These are phyloP conservation scores for Limonium bicolor DNA, from an alignment of 148 eudicot species.

Conservation along the genomic window DNA sequence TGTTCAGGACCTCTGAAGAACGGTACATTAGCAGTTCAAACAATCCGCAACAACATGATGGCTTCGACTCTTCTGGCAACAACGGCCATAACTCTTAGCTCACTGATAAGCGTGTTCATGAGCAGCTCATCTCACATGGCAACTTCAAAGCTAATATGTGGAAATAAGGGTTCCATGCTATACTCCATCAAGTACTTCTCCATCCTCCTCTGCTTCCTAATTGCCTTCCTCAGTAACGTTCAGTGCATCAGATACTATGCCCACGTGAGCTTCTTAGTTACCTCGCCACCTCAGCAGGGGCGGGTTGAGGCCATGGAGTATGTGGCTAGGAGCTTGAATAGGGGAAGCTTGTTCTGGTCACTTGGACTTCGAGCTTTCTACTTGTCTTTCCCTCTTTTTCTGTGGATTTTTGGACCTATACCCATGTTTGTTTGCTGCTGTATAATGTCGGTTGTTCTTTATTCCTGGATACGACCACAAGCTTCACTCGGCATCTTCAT, in stretches of 20 bases:
- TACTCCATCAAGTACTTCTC: slow-evolving; percentile 54
- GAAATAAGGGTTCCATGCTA: slow-evolving; percentile 27
- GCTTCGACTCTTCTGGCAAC: slow-evolving; percentile 80
- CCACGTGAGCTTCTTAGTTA: slow-evolving; percentile 62
- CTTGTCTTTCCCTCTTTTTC: slow-evolving; percentile 66
- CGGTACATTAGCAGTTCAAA: slow-evolving; percentile 21
- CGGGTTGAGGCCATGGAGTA: slow-evolving; percentile 41
- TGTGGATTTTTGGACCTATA: slow-evolving; percentile 79
- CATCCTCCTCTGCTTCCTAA: slow-evolving; percentile 59
- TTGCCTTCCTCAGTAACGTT: slow-evolving; percentile 63
- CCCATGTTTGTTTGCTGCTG: slow-evolving; percentile 58
- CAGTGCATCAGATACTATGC: slow-evolving; percentile 71
- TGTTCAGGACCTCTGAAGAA: slow-evolving; percentile 21
- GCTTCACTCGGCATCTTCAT: slow-evolving; percentile 52
- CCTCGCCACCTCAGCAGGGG: slow-evolving; percentile 35
- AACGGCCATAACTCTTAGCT: slow-evolving; percentile 68
- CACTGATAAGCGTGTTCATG: slow-evolving; percentile 51
- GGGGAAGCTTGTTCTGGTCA: slow-evolving; percentile 76
- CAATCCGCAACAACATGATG: slow-evolving; percentile 58
- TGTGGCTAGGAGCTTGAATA: slow-evolving; percentile 42
- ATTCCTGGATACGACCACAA: slow-evolving; percentile 66
- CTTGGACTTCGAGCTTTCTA: slow-evolving; percentile 72
- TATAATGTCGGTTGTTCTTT: slow-evolving; percentile 38
- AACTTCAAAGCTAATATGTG: slow-evolving; percentile 28
- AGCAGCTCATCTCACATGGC: slow-evolving; percentile 36